Percentiles rank a stretch among this genome's conserved stretches.
These are phyloP conservation scores for Ascochyta fabae DNA, from an alignment of 2,329 filamentous ascomycete genomes.

Conservation along the genomic window DNA sequence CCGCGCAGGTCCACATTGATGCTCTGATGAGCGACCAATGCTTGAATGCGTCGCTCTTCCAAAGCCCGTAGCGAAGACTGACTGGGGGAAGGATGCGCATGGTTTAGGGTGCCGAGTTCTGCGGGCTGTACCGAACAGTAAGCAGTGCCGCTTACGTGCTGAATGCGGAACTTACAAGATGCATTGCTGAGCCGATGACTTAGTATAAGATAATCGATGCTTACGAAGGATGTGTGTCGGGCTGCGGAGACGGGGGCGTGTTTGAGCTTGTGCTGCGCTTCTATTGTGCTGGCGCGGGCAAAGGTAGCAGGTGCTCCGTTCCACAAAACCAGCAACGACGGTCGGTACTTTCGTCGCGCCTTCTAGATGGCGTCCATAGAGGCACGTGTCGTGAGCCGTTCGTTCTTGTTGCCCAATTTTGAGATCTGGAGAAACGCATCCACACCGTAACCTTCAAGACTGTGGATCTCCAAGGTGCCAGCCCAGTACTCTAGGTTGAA, in stretches of 20 bases:
- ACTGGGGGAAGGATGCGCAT: constrained; percentile 27
- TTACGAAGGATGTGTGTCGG: constrained; percentile 10
- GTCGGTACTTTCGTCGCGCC: neutral
- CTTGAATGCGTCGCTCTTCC: constrained; percentile 6
- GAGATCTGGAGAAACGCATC: constrained; percentile 97
- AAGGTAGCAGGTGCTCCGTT: neutral
- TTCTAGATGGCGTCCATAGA: constrained; percentile 58
- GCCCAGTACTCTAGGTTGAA: constrained; percentile 81
- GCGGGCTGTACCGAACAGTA: constrained; percentile 9
- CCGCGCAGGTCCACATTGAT: constrained; percentile 28
- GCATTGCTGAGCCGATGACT: neutral
- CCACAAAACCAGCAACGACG: neutral
- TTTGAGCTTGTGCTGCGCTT: neutral
- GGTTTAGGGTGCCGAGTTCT: neutral
- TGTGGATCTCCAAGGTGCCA: constrained; percentile 87
- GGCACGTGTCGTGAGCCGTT: constrained; percentile 73
- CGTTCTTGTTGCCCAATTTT: constrained; percentile 96
- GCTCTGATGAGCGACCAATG: constrained; percentile 12
- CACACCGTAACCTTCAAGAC: constrained; percentile 91
- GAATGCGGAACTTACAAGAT: neutral
- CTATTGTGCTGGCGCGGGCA: neutral
- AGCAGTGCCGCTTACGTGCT: neutral
- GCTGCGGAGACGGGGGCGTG: neutral
- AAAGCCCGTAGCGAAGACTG: neutral
- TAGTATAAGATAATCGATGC: constrained; percentile 7